A percentile compares a stretch with the other conserved stretches of the same genome.
phyloP scores from a whole-genome alignment of 164 flowering plant species.

The Taxillus chinensis region DNA sequence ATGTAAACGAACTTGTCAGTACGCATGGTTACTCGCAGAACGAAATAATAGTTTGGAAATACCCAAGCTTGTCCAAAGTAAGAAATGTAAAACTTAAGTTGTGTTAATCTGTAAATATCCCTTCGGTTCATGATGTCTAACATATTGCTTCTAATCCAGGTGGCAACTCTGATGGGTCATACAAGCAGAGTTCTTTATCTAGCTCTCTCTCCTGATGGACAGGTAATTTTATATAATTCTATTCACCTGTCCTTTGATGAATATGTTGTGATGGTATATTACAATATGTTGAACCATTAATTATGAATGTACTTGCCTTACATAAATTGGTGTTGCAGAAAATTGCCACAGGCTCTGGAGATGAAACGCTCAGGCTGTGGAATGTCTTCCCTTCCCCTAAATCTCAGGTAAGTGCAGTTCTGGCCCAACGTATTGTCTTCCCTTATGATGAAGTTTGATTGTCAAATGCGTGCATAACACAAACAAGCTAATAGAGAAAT shows the following conservation, averaged over 20 bases:
- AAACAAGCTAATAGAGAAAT: neutral
- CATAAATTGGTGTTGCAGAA: slow-evolving; percentile 35
- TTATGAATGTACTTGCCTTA: neutral
- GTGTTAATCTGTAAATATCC: neutral
- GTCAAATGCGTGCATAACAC: neutral
- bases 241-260: too few relatives aligned
- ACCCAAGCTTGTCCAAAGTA: slow-evolving; percentile 96
- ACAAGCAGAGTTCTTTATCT: slow-evolving; percentile 86
- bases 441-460: neutral
- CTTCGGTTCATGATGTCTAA: neutral
- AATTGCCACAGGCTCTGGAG: slow-evolving; percentile 96
- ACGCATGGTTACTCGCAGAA: slow-evolving; percentile 99
- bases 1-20: slow-evolving; percentile 96
- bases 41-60: slow-evolving; percentile 92
- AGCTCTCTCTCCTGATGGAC: slow-evolving; percentile 97
- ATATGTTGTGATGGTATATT: too few relatives aligned
- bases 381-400: slow-evolving; percentile 97
- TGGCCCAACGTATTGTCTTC: too few relatives aligned
- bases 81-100: neutral
- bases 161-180: slow-evolving; percentile 95
- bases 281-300: neutral
- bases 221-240: slow-evolving; percentile 33
- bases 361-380: slow-evolving; percentile 96
- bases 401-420: slow-evolving; percentile 48
- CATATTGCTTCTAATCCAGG: slow-evolving; percentile 29